Base-by-base conservation (phyloP, 73 alveolate genomes). In the Symbiodinium pilosum region DNA sequence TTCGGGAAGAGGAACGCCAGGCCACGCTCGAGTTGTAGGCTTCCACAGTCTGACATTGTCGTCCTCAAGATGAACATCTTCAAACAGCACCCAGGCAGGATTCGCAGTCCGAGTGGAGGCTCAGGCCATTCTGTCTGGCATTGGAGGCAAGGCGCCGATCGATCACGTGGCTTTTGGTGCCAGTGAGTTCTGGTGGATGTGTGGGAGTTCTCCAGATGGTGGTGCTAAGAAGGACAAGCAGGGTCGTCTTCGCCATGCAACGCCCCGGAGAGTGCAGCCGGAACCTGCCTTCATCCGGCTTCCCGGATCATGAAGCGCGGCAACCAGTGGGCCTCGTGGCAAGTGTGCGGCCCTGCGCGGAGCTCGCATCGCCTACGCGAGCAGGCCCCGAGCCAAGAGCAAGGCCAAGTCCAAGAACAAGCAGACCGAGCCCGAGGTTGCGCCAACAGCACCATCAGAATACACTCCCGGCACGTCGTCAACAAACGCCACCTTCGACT, bases 321-420 rank as follows among this genome's bases (percentile, higher is more conserved):
- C 38, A 87, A 87, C 43, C 94, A 87, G 84, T 59, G 68, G 36
- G 94, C 94, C 7, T 4, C 43, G 8, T 87, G 94, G 94, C 42
- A 51, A 42, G 94, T 40, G 3, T 87, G 94, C 94, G n/a, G 11
- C 20, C 68, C 36, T 32, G 36, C 38, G 85, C 84, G 59, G 42
- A 12, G 85, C 94, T 0, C 59, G 94, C 16, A 8, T 39, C 26
- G 44, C 51, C 14, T 75, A 75, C 7, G 77, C 36, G 38, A 7
- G 38, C 16, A 59, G 39, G 39, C 36, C 77, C 5, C 38, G 39
- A 1, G 36, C 77, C 16, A 59, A 59, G 34, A 7, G 77, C 2
- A 59, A 59, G 39, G 77, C 77, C 0, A 3, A 3, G 28, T n/a
- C 77, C 77, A 59, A 59, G n/a, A n/a, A n/a, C n/a, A n/a, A n/a